Evolutionary conservation across 768 basidiomycete species (phyloP), one percentile per base, ranked within the genome.

Genomic region (Lyophyllum semitale): DNA sequence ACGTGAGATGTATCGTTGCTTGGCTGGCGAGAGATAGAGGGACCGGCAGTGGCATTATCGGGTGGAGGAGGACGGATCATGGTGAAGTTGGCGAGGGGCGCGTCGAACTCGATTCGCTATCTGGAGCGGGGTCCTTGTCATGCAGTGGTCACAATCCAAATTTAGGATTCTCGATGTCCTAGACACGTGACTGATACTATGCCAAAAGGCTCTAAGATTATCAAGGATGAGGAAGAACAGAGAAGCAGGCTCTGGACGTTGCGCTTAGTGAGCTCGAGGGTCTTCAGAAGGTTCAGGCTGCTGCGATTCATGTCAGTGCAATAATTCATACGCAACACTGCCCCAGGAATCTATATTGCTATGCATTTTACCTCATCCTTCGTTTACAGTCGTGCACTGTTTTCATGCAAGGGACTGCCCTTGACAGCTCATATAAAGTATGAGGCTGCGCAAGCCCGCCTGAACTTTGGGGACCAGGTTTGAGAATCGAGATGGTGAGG

Each of bases 211-310:
- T 81, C 85, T 7, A 91, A 84, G 65, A 80, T 93, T 32, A 83
- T 93, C 62, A 85, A 81, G 68, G 69, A 76, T 1, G 91, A 91
- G 68, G 79, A 1, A 85, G 84, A 63, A 75, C 81, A 1, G 89
- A 92, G 69, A 84, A 84, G 65, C 74, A 79, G 56, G 79, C 87
- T 0, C 69, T 94, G 20, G 69, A 73, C 20, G 73, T 81, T 4
- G 83, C 86, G 3, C 77, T 92, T 60, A 78, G 77, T 51, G 87
- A 88, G 58, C 82, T 93, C 20, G 78, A 79, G 3, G 74, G 83
- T 26, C 68, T 92, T n/a, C 88, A 89, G 66, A 77, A 76, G 66
- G 68, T 88, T n/a, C 91, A 92, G 63, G 85, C 83, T 65, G 71
- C 73, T 3, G 84, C 88, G 1, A 76, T 87, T 51, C 84, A 84